These are phyloP conservation scores for Sporothrix schenckii DNA, from an alignment of 2,329 filamentous ascomycete genomes.

Conservation along the genomic window DNA sequence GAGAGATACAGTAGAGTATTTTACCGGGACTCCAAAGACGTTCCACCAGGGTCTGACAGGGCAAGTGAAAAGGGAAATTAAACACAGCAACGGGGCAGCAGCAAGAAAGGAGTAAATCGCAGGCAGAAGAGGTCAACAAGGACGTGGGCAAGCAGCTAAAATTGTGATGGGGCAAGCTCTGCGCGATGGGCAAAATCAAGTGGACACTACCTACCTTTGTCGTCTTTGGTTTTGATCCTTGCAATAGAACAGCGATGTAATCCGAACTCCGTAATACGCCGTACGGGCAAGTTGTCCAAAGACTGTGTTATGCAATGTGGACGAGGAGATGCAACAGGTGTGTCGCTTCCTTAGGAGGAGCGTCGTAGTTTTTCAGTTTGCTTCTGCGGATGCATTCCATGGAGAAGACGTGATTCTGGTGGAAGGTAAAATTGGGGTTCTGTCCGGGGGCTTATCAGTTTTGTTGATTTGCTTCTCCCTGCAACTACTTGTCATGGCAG, in stretches of 20 bases:
- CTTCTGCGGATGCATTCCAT: not conserved
- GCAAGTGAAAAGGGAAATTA: slow-evolving; percentile 10
- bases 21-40: not conserved
- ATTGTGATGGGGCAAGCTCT: slow-evolving; percentile 29
- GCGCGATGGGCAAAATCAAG: slow-evolving; percentile 17
- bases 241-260: not conserved
- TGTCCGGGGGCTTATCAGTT: not conserved
- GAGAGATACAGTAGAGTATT: not conserved
- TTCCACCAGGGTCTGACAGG: slow-evolving; percentile 6
- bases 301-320: slow-evolving; percentile 12
- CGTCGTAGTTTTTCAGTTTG: not conserved
- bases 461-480: slow-evolving; percentile 15
- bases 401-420: slow-evolving; percentile 13
- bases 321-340: not conserved
- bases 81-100: slow-evolving; percentile 1
- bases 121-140: not conserved
- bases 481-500: not conserved
- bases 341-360: not conserved
- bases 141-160: slow-evolving; percentile 16
- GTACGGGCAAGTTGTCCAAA: not conserved
- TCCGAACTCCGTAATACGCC: not conserved
- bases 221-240: slow-evolving; percentile 14
- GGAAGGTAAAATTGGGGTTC: not conserved
- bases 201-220: slow-evolving; percentile 25
- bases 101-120: not conserved